phyloP scores from a whole-genome alignment of 192 early-diverging fungal genomes.

The Spinellus fusiger region DNA sequence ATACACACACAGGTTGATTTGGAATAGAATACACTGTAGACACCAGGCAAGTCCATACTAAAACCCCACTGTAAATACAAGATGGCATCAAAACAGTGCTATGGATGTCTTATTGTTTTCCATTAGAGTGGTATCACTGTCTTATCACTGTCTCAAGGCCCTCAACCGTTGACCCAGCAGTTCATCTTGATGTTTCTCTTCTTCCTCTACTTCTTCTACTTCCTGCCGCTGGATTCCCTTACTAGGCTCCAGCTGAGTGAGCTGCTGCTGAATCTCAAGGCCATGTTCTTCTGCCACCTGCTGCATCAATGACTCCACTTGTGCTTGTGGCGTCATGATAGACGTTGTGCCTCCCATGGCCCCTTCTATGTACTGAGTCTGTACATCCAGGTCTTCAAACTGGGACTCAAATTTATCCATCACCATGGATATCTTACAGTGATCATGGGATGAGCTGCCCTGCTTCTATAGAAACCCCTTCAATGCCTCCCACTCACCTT shows the following conservation, averaged over 20 bases:
- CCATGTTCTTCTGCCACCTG: slow-evolving; percentile 96
- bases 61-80: too few relatives aligned
- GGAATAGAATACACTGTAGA: too few relatives aligned
- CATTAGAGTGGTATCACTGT: not conserved
- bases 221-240: slow-evolving; percentile 33
- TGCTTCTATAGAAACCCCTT: too few relatives aligned
- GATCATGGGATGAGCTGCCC: not conserved
- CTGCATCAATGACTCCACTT: slow-evolving; percentile 93
- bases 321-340: slow-evolving; percentile 79
- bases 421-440: slow-evolving; percentile 80
- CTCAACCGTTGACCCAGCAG: slow-evolving; percentile 39
- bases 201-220: slow-evolving; percentile 35
- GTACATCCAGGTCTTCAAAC: slow-evolving; percentile 96
- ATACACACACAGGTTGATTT: too few relatives aligned
- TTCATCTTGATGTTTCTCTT: slow-evolving; percentile 39
- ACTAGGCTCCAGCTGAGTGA: slow-evolving; percentile 48
- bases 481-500: slow-evolving; percentile 45
- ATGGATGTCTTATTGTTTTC: not conserved
- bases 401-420: slow-evolving; percentile 98
- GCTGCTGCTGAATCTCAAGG: slow-evolving; percentile 74
- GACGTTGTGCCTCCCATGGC: slow-evolving; percentile 86
- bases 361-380: slow-evolving; percentile 95
- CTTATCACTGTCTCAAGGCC: slow-evolving; percentile 38
- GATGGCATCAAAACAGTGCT: too few relatives aligned
- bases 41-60: too few relatives aligned